These are phyloP conservation scores for Aspergillus sp. DNA, from an alignment of 2,329 filamentous ascomycete species.

Conservation along the genomic window DNA sequence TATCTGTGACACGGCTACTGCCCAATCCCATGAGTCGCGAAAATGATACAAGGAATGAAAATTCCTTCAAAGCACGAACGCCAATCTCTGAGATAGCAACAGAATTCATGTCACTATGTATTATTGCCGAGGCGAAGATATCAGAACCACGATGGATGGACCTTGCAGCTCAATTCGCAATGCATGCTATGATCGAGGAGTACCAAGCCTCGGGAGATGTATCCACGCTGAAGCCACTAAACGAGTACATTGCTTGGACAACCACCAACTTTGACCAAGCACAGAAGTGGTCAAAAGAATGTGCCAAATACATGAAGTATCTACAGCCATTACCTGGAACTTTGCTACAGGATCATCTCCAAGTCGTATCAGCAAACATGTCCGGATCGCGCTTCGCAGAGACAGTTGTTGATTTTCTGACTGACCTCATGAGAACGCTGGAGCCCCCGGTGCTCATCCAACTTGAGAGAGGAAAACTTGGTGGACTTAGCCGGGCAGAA, in stretches of 20 bases:
- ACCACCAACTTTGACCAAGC: conserved; percentile 28
- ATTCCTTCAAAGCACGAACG: conserved; percentile 11
- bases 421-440: conserved; percentile 38
- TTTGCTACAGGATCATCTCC: conserved; percentile 21
- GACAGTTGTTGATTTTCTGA: conserved; percentile 38
- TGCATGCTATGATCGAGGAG: conserved; percentile 48
- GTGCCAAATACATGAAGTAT: conserved; percentile 13
- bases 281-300: conserved; percentile 27
- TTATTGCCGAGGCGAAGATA: conserved; percentile 24
- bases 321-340: conserved; percentile 10
- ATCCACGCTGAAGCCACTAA: conserved; percentile 30
- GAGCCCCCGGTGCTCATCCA: conserved; percentile 48
- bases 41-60: conserved; percentile 9
- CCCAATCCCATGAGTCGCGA: not conserved
- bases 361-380: conserved; percentile 19
- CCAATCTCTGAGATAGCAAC: conserved; percentile 41
- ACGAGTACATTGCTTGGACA: conserved; percentile 45
- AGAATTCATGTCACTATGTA: conserved; percentile 46
- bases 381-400: conserved; percentile 36
- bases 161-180: conserved; percentile 44
- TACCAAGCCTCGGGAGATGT: conserved; percentile 35
- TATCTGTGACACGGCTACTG: no score
- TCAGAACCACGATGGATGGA: conserved; percentile 40
- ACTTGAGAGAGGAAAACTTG: conserved; percentile 45
- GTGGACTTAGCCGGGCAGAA: conserved; percentile 32